Evolutionary conservation across 1,284 basidiomycete genomes (phyloP).

Genomic region (Phylloboletellus chloephorus): DNA sequence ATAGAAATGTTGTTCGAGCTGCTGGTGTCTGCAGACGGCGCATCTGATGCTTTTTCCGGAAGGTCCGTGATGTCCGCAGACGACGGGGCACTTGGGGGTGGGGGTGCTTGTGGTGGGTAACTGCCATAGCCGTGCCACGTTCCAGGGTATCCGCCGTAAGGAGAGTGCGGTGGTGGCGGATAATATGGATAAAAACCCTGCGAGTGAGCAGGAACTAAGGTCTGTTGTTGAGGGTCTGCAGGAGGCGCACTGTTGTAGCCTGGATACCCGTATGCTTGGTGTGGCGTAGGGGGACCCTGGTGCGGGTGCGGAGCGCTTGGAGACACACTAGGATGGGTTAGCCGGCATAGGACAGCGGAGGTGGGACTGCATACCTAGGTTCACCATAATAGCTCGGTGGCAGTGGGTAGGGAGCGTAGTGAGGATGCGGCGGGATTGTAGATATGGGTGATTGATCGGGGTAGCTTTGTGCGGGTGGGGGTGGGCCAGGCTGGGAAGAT

Average conservation of each 20-base stretch:
- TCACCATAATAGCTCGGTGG: constrained; percentile 24
- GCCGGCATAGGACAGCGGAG: neutral
- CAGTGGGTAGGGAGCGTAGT: constrained; percentile 27
- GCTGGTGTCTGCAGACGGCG: constrained; percentile 15
- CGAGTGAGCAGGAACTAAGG: constrained; percentile 13
- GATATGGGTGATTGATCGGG: constrained; percentile 24
- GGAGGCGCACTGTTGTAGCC: constrained; percentile 23
- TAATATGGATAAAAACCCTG: constrained; percentile 29
- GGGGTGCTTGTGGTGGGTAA: constrained; percentile 23
- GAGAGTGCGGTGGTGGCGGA: constrained; percentile 22
- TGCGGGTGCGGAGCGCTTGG: constrained; percentile 22
- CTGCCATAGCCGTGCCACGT: constrained; percentile 25
- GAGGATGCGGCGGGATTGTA: constrained; percentile 19
- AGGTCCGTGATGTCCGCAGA: constrained; percentile 13
- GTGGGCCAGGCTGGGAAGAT: constrained; percentile 22
- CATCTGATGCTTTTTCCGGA: constrained; percentile 27
- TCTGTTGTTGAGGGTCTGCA: constrained; percentile 26
- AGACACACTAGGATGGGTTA: constrained; percentile 19
- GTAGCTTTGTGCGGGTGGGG: constrained; percentile 20
- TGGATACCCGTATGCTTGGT: constrained; percentile 26
- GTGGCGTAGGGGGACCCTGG: constrained; percentile 16
- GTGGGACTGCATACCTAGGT: constrained; percentile 19
- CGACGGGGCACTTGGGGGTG: constrained; percentile 19
- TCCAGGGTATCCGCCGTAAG: constrained; percentile 26
- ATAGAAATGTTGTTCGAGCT: constrained; percentile 15